Percentiles rank a stretch among this genome's conserved stretches.
Evolutionary conservation across 176 grass and related monocot species (phyloP).

Genomic region (Lolium rigidum): DNA sequence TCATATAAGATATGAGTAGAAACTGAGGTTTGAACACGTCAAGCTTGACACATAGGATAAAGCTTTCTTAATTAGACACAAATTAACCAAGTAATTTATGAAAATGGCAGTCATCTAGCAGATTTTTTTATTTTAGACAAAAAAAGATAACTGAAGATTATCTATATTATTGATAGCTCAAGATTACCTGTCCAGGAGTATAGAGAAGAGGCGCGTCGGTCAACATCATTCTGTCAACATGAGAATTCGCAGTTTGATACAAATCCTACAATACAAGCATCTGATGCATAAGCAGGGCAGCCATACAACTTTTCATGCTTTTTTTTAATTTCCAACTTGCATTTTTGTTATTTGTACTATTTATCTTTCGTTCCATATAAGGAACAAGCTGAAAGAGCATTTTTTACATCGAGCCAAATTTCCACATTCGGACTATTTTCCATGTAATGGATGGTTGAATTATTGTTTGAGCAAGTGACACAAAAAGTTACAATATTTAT

Average conservation of each 20-base stretch:
- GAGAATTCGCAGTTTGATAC: slow-evolving; percentile 52
- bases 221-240: slow-evolving; percentile 91
- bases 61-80: slow-evolving; percentile 23
- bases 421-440: slow-evolving; percentile 8
- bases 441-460: neutral
- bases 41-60: slow-evolving; percentile 27
- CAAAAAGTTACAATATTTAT: neutral
- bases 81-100: slow-evolving; percentile 27
- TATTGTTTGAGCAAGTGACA: neutral
- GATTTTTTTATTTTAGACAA: too few relatives aligned
- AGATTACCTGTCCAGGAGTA: slow-evolving; percentile 85
- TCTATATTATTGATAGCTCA: slow-evolving; percentile 28
- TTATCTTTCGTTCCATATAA: slow-evolving; percentile 28
- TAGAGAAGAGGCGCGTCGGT: slow-evolving; percentile 95
- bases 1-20: too few relatives aligned
- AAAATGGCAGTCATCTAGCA: slow-evolving; percentile 23
- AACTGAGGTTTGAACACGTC: slow-evolving; percentile 29
- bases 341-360: slow-evolving; percentile 20
- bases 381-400: slow-evolving; percentile 29
- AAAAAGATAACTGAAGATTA: neutral
- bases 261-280: slow-evolving; percentile 69
- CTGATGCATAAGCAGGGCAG: slow-evolving; percentile 29
- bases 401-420: neutral
- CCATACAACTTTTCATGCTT: slow-evolving; percentile 8
- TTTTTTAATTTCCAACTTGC: neutral